Evolutionary conservation across 495 filamentous ascomycete species (phyloP), one percentile per base, ranked within the genome.

Genomic region (Aspergillus hancockii): DNA sequence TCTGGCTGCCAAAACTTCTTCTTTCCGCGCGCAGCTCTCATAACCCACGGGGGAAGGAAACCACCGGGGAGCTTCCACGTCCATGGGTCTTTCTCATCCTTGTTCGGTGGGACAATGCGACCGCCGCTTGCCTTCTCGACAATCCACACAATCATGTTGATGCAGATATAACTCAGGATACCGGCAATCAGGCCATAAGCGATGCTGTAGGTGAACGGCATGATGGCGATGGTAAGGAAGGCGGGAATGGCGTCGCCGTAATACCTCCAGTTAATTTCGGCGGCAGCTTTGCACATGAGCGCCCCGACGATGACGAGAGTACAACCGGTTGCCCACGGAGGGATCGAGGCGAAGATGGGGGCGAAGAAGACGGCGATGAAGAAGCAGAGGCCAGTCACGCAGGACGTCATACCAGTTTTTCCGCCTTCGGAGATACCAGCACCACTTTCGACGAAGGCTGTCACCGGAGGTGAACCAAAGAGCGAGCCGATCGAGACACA

Each of bases 131-230:
- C 66, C 69, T 82, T 81, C 69, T 86, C 83, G 52, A 93, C 75
- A 41, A 88, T 13, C 83, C 83, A 91, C 0, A 85, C 82, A 28
- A 79, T 64, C 1, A 74, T 75, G 71, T 93, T 93, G 60, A 93
- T 71, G 43, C 85, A 64, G 54, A 85, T 85, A 66, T 93, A 93
- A 57, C 85, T 80, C 55, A 87, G 77, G 65, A 93, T 90, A 41
- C 90, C 90, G 4, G 88, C 89, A 56, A 93, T 90, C 30, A 91
- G 79, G 22, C 89, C 89, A 67, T 92, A 88, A 16, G 89, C 88
- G 63, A 92, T 91, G 47, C 85, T 89, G 70, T 90, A 91, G 21
- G 88, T 92, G 75, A 92, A 92, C n/a, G 90, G 89, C 90, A 93
- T 93, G 65, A 90, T 71, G 63, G 84, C 82, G 59, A 93, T 88